phyloP scores from a whole-genome alignment of 1,139 yeast genomes.

The Magnusiomyces paraingens region DNA sequence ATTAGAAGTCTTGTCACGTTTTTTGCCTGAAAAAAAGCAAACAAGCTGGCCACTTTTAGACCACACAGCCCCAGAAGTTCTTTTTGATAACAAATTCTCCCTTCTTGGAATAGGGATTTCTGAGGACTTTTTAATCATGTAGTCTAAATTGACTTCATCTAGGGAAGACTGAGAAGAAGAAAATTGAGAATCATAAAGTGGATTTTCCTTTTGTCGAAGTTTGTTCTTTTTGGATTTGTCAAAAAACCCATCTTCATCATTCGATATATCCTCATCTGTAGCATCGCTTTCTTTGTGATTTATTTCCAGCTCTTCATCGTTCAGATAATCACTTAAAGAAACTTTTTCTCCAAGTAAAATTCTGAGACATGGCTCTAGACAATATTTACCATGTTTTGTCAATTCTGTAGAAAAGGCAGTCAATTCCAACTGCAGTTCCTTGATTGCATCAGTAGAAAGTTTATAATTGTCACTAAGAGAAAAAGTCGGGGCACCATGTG shows the following conservation, averaged over 20 bases:
- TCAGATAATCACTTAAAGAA: constrained; percentile 39
- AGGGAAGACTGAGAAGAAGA: constrained; percentile 1
- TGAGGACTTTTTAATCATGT: no score
- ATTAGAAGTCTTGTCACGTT: no score
- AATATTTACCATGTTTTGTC: constrained; percentile 53
- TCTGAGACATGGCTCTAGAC: constrained; percentile 75
- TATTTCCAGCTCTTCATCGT: constrained; percentile 36
- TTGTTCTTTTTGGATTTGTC: neutral
- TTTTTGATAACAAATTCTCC: neutral
- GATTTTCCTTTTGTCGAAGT: constrained; percentile 4
- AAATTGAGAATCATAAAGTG: neutral
- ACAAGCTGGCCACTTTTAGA: constrained; percentile 69
- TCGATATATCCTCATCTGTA: constrained; percentile 13
- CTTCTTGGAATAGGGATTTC: neutral
- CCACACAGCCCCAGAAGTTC: constrained; percentile 79
- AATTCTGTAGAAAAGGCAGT: constrained; percentile 52
- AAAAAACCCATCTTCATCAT: constrained; percentile 19
- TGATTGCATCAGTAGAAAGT: constrained; percentile 42
- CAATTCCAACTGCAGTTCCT: constrained; percentile 47
- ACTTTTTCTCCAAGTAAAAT: constrained; percentile 77
- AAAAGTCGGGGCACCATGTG: constrained; percentile 54
- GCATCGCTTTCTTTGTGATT: constrained; percentile 12
- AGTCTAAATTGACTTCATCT: constrained; percentile 2
- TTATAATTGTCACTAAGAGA: constrained; percentile 75
- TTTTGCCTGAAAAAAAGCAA: constrained; percentile 50